Evolutionary conservation across 768 basidiomycete genomes (phyloP), one percentile per base, ranked within the genome.

Genomic region (Dentipellis sp.): DNA sequence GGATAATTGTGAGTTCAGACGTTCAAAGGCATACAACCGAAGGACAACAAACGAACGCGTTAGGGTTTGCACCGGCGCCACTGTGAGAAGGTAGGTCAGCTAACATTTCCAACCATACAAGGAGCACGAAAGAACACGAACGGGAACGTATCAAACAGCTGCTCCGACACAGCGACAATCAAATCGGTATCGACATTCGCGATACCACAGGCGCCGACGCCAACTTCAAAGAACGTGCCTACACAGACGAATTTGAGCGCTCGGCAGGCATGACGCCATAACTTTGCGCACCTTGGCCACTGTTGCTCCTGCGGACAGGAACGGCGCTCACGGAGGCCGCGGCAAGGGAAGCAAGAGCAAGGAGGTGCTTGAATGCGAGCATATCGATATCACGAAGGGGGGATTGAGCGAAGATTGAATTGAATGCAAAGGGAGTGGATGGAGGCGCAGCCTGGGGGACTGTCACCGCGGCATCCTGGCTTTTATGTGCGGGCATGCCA

Each of bases 91-190:
- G 5, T 8, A 10, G 22, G 21, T 50, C 4, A 23, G 21, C 4
- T 90, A 94, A 69, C n/a, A 29, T 29, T 29, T 6, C 29, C 29
- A 6, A 29, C 29, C 6, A 6, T 29, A n/a, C n/a, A n/a, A n/a
- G n/a, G n/a, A n/a, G n/a, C n/a, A 42, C 9, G 40, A 45, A 45
- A 45, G 42, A 45, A 4, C 9, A 45, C 42, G 42, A 7, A 45
- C 42, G 42, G n/a, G 42, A 45, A 45, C 8, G 19, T n/a, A 19
- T 45, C 42, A 19, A 17, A 45, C n/a, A 45, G n/a, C 16, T n/a
- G 19, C 9, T 45, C 12, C 42, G n/a, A 45, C 16, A 45, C 7
- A n/a, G 42, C 42, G 42, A 19, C 42, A 19, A 45, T n/a, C 42
- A 45, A 17, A 14, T 45, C 42, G n/a, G 42, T 19, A 19, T 45